Conservation (phyloP, 1,139 yeast genomes). For the Wickerhamiella infanticola region DNA sequence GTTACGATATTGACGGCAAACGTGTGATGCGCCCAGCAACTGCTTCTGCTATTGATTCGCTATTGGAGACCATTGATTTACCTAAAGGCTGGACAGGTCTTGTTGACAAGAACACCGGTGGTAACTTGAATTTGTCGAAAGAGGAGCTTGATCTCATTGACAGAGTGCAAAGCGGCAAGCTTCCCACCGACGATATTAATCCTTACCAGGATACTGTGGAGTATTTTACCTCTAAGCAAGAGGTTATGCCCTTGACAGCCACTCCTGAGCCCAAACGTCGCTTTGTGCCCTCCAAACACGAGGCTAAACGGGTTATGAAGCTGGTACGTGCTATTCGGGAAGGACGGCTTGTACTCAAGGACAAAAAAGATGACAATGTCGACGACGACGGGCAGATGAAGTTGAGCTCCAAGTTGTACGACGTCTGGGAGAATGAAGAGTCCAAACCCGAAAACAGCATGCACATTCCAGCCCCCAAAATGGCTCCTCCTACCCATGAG, state of each 20-base stretch:
- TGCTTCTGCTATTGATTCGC: conserved; percentile 82
- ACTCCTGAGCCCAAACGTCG: conserved; percentile 95
- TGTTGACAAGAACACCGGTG: conserved; percentile 78
- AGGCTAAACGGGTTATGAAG: conserved; percentile 92
- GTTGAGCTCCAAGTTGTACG: conserved; percentile 29
- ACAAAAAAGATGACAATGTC: conserved; percentile 34
- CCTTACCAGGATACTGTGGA: conserved; percentile 92
- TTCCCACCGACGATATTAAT: conserved; percentile 62
- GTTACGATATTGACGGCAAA: conserved; percentile 93
- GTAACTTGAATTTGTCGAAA: conserved; percentile 65
- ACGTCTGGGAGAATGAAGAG: conserved; percentile 65
- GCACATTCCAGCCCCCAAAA: conserved; percentile 88
- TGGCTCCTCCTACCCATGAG: conserved; percentile 92
- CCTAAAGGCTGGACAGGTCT: conserved; percentile 99
- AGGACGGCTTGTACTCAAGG: conserved; percentile 76
- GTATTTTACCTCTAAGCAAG: conserved; percentile 81
- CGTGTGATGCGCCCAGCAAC: conserved; percentile 98
- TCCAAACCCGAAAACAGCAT: conserved; percentile 57
- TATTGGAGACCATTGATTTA: conserved; percentile 76
- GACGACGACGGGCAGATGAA: conserved; percentile 29
- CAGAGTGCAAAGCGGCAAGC: conserved; percentile 73
- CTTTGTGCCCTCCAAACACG: conserved; percentile 91
- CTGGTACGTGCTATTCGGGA: conserved; percentile 92
- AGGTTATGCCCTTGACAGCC: conserved; percentile 85
- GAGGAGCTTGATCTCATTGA: conserved; percentile 84